A percentile compares a stretch with the other conserved stretches of the same genome.
Conservation (phyloP, 345 rosid genomes). For the Eucalyptus leucophloia region DNA sequence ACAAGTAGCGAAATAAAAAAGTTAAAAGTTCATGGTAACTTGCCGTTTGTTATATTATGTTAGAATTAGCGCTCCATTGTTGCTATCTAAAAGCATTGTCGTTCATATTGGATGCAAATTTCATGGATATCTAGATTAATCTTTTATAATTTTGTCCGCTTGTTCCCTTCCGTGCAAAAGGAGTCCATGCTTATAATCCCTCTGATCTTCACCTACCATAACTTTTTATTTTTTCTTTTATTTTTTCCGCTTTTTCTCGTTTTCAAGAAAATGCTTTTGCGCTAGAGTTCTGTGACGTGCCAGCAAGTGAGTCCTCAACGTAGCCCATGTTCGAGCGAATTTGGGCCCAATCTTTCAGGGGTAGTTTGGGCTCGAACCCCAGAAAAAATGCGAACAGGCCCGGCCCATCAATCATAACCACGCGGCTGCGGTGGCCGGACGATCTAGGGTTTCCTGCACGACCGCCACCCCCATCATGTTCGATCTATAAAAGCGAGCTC, state of each 20-base stretch:
- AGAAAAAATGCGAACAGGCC: background rate
- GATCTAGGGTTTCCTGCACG: background rate
- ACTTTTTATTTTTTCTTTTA: rapidly evolving
- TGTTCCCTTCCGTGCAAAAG: background rate
- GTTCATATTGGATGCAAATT: background rate
- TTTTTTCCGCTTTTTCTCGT: background rate
- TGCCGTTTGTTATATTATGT: rapidly evolving
- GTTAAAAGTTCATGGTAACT: rapidly evolving
- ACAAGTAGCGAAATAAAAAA: background rate
- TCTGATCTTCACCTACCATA: background rate
- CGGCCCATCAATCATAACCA: background rate
- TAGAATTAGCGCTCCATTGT: rapidly evolving
- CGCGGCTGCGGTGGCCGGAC: background rate
- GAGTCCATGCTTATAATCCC: background rate
- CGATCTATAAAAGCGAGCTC: background rate
- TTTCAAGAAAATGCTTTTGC: background rate
- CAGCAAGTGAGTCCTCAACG: background rate
- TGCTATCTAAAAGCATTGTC: background rate
- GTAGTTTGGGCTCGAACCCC: background rate
- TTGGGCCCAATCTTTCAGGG: background rate
- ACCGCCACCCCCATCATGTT: background rate
- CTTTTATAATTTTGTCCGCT: background rate
- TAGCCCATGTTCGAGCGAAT: background rate
- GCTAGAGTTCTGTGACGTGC: background rate
- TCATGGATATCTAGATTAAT: background rate